phyloP scores from a whole-genome alignment of 2,329 filamentous ascomycete genomes.

The Hansfordia pulvinata region DNA sequence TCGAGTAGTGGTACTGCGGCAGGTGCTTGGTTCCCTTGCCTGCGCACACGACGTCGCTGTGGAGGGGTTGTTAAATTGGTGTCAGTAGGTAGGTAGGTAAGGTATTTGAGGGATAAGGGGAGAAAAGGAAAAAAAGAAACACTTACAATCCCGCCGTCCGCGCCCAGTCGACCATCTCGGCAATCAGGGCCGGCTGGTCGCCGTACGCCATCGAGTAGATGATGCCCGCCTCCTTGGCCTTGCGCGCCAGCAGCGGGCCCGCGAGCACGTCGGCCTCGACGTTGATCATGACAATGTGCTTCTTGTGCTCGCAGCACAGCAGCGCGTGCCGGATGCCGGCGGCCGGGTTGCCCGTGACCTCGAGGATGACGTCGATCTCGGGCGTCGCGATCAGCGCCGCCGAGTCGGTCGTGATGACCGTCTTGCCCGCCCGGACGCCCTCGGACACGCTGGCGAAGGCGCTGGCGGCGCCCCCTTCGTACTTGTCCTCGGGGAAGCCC shows the following conservation, averaged over 20 bases:
- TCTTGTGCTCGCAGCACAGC: constrained; percentile 29
- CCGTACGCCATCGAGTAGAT: constrained; percentile 33
- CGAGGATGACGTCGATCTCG: constrained; percentile 27
- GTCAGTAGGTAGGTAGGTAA: no score
- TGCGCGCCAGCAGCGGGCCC: constrained; percentile 23
- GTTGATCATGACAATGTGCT: constrained; percentile 33
- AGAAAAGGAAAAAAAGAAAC: no score
- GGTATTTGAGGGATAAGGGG: no score
- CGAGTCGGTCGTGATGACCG: constrained; percentile 26
- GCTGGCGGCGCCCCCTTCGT: constrained; percentile 20
- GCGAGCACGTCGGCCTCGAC: constrained; percentile 29
- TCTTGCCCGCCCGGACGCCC: constrained; percentile 24
- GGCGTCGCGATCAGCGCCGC: constrained; percentile 24
- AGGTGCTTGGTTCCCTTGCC: constrained; percentile 31
- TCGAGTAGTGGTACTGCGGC: constrained; percentile 28
- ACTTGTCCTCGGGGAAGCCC: constrained; percentile 23
- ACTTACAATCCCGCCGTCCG: constrained; percentile 23
- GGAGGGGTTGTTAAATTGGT: no score
- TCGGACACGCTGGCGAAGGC: constrained; percentile 20
- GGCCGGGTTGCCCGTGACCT: constrained; percentile 27
- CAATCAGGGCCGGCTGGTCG: constrained; percentile 28
- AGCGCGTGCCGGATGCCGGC: constrained; percentile 27
- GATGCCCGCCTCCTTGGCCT: constrained; percentile 27
- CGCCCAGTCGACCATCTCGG: constrained; percentile 28
- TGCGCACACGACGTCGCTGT: constrained; percentile 24